These are phyloP conservation scores for Populus hybrid DNA, from an alignment of 441 rosid species.

Conservation along the genomic window DNA sequence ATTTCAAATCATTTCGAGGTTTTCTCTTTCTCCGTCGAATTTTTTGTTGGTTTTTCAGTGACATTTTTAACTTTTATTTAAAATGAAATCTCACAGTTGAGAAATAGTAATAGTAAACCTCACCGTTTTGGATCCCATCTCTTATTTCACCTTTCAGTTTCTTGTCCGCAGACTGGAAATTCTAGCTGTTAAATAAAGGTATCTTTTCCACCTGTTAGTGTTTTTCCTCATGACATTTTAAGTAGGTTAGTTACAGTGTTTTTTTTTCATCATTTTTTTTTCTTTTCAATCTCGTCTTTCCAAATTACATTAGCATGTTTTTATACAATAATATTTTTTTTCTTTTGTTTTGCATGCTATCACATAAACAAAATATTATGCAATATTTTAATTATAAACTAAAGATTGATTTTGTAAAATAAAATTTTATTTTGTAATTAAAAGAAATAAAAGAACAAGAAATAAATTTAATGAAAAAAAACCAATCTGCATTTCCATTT, in stretches of 20 bases:
- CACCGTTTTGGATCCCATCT: not conserved
- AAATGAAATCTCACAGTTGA: not conserved
- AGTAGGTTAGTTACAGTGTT: not conserved
- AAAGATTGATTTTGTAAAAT: too few species aligned
- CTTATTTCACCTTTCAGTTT: not conserved
- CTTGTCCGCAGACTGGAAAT: slow-evolving; percentile 1
- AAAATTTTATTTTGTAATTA: too few species aligned
- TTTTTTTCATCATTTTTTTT: too few species aligned
- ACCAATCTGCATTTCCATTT: too few species aligned
- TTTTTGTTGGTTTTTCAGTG: slow-evolving; percentile 11
- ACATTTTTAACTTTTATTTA: not conserved
- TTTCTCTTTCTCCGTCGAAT: slow-evolving; percentile 5
- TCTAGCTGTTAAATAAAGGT: too few species aligned
- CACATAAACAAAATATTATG: rapidly evolving
- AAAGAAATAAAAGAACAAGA: too few species aligned
- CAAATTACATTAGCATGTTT: too few species aligned
- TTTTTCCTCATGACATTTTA: not conserved
- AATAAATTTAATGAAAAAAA: too few species aligned
- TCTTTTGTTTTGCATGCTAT: too few species aligned
- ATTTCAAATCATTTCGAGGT: slow-evolving; percentile 9
- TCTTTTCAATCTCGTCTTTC: too few species aligned
- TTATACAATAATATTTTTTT: too few species aligned
- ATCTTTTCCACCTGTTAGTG: not conserved
- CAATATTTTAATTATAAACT: too few species aligned
- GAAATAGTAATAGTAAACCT: not conserved